Evolutionary conservation across 805 yeast species (phyloP).

Genomic region (Torulaspora gathmanii): DNA sequence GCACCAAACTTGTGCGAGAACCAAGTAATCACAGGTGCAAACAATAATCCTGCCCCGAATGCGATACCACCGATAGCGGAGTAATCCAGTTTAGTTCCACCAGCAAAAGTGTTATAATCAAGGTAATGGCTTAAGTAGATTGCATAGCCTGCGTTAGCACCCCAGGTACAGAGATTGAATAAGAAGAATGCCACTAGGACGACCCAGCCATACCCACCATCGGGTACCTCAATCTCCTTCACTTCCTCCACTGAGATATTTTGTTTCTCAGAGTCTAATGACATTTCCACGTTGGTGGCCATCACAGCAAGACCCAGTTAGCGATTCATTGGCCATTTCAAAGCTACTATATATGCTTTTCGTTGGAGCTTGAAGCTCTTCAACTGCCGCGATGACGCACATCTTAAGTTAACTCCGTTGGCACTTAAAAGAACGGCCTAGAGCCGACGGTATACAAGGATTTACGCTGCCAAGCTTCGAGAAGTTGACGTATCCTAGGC

Average conservation of each 20-base stretch:
- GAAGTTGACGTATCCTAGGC: too few species aligned
- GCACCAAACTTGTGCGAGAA: constrained; percentile 43
- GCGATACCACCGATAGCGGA: constrained; percentile 57
- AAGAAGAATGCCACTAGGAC: constrained; percentile 43
- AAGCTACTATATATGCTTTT: too few species aligned
- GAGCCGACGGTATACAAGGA: too few species aligned
- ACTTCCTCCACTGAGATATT: not conserved
- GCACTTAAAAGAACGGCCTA: too few species aligned
- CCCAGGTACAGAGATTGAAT: constrained; percentile 51
- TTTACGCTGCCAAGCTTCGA: too few species aligned
- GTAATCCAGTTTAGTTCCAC: constrained; percentile 47
- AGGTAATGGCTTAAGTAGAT: constrained; percentile 49
- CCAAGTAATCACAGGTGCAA: constrained; percentile 47
- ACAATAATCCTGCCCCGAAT: constrained; percentile 48
- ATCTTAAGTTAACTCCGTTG: too few species aligned
- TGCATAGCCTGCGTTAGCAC: constrained; percentile 53
- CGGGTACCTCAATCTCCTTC: constrained; percentile 33
- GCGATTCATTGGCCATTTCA: too few species aligned
- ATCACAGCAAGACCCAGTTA: not conserved
- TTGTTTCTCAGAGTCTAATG: not conserved
- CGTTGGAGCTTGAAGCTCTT: too few species aligned
- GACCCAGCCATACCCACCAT: constrained; percentile 54
- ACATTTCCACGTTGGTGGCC: not conserved
- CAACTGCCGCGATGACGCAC: too few species aligned
- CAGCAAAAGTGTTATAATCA: constrained; percentile 41